A percentile compares a stretch with the other conserved stretches of the same genome.
Evolutionary conservation across 306 rosid genomes (phyloP).

Genomic region (Macrotyloma uniflorum): DNA sequence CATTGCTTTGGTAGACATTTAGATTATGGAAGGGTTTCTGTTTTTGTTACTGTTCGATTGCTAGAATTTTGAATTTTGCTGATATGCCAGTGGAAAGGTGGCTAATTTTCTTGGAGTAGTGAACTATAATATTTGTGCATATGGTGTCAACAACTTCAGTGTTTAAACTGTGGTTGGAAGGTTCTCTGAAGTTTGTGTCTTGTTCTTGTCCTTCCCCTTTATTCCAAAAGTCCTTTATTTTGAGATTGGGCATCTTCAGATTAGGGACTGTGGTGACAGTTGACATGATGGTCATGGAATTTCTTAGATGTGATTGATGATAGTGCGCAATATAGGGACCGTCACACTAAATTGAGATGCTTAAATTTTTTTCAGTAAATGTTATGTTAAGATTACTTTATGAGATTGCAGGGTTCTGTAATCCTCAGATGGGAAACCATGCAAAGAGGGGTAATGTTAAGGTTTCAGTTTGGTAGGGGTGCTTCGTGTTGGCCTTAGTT

Average conservation of each 20-base stretch:
- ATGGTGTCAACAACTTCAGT: slow-evolving; percentile 3
- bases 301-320: slow-evolving; percentile 20
- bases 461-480: not conserved
- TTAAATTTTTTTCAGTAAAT: not conserved
- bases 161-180: slow-evolving; percentile 17
- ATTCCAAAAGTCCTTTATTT: not conserved
- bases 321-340: not conserved
- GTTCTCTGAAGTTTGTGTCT: not conserved
- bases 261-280: not conserved
- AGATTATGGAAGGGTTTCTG: not conserved
- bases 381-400: not conserved
- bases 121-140: not conserved
- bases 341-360: slow-evolving; percentile 4
- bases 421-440: not conserved
- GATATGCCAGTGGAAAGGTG: not conserved
- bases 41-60: not conserved
- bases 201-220: not conserved
- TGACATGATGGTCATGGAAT: not conserved
- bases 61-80: not conserved
- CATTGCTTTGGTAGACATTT: not conserved
- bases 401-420: not conserved
- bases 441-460: not conserved
- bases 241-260: slow-evolving; percentile 1
- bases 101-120: not conserved
- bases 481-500: not conserved